These are phyloP conservation scores for Mucor indicus DNA, from an alignment of 371 early-diverging fungal species.

Conservation along the genomic window DNA sequence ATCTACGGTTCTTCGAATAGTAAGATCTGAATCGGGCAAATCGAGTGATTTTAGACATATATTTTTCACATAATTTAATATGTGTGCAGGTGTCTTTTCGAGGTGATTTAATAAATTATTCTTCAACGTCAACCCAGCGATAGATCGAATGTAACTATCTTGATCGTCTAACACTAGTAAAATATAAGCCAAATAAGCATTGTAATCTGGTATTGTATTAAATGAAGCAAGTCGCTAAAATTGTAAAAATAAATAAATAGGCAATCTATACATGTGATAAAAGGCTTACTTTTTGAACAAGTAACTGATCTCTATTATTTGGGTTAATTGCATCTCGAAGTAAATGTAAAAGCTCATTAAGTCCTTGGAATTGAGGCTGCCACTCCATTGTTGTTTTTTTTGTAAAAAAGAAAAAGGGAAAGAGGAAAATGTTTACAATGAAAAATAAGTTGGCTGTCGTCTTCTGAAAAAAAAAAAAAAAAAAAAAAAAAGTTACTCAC, in stretches of 20 bases:
- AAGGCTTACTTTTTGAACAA: constrained; percentile 32
- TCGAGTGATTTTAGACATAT: constrained; percentile 54
- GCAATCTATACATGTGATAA: not conserved
- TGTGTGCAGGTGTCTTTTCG: constrained; percentile 49
- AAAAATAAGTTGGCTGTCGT: too few relatives aligned
- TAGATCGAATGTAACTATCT: constrained; percentile 59
- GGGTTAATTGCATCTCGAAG: constrained; percentile 39
- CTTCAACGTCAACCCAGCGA: constrained; percentile 88
- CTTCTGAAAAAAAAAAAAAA: too few relatives aligned
- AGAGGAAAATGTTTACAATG: too few relatives aligned
- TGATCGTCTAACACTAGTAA: constrained; percentile 62
- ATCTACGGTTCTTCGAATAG: constrained; percentile 59
- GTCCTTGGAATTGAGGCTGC: constrained; percentile 39
- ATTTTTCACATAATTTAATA: constrained; percentile 72
- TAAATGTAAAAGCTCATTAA: constrained; percentile 28
- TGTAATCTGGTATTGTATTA: constrained; percentile 80
- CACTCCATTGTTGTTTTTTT: constrained; percentile 21
- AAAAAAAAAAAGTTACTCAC: too few relatives aligned
- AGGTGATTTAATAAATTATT: constrained; percentile 71
- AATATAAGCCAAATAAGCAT: constrained; percentile 84
- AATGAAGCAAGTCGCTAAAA: constrained; percentile 76
- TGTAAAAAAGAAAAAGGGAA: too few relatives aligned
- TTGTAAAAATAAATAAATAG: not conserved
- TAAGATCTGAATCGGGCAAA: constrained; percentile 62
- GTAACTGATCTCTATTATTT: constrained; percentile 25